phyloP scores from a whole-genome alignment of 192 early-diverging fungal species.

The Helicostylum pulchrum region DNA sequence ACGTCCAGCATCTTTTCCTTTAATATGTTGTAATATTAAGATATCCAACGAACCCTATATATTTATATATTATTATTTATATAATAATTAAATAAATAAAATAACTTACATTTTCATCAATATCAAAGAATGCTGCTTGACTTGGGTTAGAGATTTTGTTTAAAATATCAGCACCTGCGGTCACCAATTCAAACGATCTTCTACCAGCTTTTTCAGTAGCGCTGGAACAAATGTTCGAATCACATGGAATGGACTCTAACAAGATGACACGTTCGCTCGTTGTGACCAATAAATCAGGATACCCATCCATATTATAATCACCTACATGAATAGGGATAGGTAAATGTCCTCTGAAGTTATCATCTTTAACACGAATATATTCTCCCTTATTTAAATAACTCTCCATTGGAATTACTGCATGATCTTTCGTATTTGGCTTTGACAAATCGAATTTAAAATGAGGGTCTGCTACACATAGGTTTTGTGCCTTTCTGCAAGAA shows the following conservation, averaged over 20 bases:
- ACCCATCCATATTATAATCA: slow-evolving; percentile 90
- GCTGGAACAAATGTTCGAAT: slow-evolving; percentile 38
- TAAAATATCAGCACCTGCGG: slow-evolving; percentile 61
- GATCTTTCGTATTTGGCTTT: slow-evolving; percentile 20
- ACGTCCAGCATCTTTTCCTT: slow-evolving; percentile 43
- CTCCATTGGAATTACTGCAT: slow-evolving; percentile 43
- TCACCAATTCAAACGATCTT: slow-evolving; percentile 63
- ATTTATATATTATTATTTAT: background rate
- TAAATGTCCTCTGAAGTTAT: slow-evolving; percentile 46
- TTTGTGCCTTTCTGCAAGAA: slow-evolving; percentile 56
- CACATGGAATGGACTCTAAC: slow-evolving; percentile 65
- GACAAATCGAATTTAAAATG: slow-evolving; percentile 65
- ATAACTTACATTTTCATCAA: slow-evolving; percentile 81
- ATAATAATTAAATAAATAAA: slow-evolving; percentile 1
- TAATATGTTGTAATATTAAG: slow-evolving; percentile 54
- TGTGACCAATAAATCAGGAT: slow-evolving; percentile 80
- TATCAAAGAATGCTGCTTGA: slow-evolving; percentile 80
- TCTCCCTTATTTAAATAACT: slow-evolving; percentile 47
- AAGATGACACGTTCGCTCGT: slow-evolving; percentile 57
- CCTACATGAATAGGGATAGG: slow-evolving; percentile 60
- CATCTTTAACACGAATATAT: slow-evolving; percentile 39
- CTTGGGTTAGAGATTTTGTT: slow-evolving; percentile 46
- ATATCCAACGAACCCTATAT: slow-evolving; percentile 78
- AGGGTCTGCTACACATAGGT: slow-evolving; percentile 74
- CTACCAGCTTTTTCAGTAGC: slow-evolving; percentile 43